Conservation (phyloP, 2,329 filamentous ascomycete species). For the Arthroderma sp. region DNA sequence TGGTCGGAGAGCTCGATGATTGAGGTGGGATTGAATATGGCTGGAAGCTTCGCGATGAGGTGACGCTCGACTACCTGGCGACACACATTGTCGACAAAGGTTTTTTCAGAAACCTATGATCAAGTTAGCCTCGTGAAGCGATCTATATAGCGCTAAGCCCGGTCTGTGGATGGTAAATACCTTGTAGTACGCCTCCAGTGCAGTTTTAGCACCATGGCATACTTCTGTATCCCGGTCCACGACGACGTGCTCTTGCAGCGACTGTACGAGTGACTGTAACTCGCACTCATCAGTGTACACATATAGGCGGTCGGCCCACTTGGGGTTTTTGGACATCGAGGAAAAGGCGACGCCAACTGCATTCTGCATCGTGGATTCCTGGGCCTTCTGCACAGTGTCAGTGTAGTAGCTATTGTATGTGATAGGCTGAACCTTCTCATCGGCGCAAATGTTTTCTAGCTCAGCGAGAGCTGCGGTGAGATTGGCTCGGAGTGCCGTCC, state of each 20-base stretch:
- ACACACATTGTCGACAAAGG: constrained; percentile 18
- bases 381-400: constrained; percentile 17
- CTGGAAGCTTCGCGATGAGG: neutral
- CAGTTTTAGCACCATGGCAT: constrained; percentile 13
- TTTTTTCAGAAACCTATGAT: constrained; percentile 15
- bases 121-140: no score
- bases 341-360: no score
- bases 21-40: neutral
- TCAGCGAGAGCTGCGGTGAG: constrained; percentile 2
- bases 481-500: neutral
- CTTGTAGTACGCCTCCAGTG: constrained; percentile 17
- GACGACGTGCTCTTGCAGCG: constrained; percentile 8
- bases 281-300: no score
- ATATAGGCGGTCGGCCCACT: no score
- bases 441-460: constrained; percentile 8
- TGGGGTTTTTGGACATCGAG: no score
- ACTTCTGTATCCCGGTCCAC: constrained; percentile 14
- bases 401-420: constrained; percentile 23
- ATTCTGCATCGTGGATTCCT: neutral
- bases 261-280: constrained; percentile 1
- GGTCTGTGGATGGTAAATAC: constrained; percentile 4
- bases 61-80: constrained; percentile 15
- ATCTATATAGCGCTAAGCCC: neutral
- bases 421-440: constrained; percentile 14
- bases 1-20: neutral